phyloP scores from a whole-genome alignment of 2,329 filamentous ascomycete species.

The Zymoseptoria pseudotritici region DNA sequence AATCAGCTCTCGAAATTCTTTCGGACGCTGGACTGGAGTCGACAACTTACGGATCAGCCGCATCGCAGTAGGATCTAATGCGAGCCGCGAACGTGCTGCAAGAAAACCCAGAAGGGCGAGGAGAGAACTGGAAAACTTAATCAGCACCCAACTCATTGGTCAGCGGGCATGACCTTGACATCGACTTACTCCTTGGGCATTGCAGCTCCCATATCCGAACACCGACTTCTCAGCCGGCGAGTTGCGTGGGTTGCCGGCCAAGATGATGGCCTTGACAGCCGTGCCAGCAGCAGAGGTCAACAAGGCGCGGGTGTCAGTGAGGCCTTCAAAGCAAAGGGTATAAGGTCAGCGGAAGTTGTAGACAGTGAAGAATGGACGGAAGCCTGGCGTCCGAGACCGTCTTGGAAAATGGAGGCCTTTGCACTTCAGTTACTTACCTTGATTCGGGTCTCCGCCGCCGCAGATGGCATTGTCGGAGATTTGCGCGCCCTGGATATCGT shows the following conservation, averaged over 20 bases:
- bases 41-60: conserved; percentile 43
- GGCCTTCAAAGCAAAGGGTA: conserved; percentile 21
- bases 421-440: conserved; percentile 8
- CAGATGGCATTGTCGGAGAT: conserved; percentile 58
- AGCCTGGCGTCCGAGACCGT: too few relatives aligned
- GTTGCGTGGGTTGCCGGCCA: conserved; percentile 43
- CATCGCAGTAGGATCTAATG: conserved; percentile 60
- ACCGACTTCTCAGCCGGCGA: conserved; percentile 43
- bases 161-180: too few relatives aligned
- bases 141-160: background rate
- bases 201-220: conserved; percentile 56
- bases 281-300: conserved; percentile 12
- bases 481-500: conserved; percentile 46
- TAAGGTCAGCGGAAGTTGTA: too few relatives aligned
- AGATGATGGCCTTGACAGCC: conserved; percentile 23
- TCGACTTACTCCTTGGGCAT: conserved; percentile 49
- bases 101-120: conserved; percentile 50
- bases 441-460: conserved; percentile 46
- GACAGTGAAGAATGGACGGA: too few relatives aligned
- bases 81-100: conserved; percentile 48
- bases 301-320: conserved; percentile 37
- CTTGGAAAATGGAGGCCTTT: too few relatives aligned
- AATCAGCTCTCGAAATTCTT: background rate
- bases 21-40: too few relatives aligned
- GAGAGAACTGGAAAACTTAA: conserved; percentile 47